These are phyloP conservation scores for Ambrosia hybrid DNA, from an alignment of 140 eudicot species.

Conservation along the genomic window DNA sequence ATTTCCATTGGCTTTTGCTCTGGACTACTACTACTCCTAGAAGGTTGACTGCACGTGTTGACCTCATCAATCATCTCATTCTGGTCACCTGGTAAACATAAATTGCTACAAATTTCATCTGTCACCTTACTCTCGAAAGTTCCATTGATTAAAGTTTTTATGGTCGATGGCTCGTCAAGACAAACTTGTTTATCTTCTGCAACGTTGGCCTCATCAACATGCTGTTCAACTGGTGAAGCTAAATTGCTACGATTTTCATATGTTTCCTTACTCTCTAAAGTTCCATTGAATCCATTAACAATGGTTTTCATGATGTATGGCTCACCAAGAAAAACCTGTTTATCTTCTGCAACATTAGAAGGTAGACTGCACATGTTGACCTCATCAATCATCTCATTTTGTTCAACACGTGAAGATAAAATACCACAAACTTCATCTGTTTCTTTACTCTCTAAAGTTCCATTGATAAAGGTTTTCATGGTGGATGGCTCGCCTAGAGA, in stretches of 20 bases:
- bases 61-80: conserved; percentile 18
- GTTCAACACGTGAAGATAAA: not conserved
- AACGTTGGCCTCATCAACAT: not conserved
- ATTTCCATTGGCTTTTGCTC: conserved; percentile 26
- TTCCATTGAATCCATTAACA: not conserved
- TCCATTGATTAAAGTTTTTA: conserved; percentile 26
- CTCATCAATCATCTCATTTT: not conserved
- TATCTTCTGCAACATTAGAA: not conserved
- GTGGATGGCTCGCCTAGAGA: not conserved
- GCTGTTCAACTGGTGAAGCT: not conserved
- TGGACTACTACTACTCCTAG: conserved; percentile 19
- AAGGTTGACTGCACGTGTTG: conserved; percentile 20
- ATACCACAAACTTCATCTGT: conserved; percentile 12
- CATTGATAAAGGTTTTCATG: not conserved
- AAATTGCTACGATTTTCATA: not conserved
- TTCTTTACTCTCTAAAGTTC: conserved; percentile 24
- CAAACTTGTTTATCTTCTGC: not conserved
- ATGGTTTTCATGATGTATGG: not conserved
- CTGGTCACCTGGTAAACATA: conserved; percentile 25
- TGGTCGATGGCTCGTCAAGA: conserved; percentile 3
- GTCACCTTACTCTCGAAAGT: conserved; percentile 3
- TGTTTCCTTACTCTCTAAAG: not conserved
- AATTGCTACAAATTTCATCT: conserved; percentile 3
- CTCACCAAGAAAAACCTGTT: not conserved
- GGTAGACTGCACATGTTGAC: not conserved